These are phyloP conservation scores for Mrakiaceae sp. DNA, from an alignment of 1,284 basidiomycete genomes.

Conservation along the genomic window DNA sequence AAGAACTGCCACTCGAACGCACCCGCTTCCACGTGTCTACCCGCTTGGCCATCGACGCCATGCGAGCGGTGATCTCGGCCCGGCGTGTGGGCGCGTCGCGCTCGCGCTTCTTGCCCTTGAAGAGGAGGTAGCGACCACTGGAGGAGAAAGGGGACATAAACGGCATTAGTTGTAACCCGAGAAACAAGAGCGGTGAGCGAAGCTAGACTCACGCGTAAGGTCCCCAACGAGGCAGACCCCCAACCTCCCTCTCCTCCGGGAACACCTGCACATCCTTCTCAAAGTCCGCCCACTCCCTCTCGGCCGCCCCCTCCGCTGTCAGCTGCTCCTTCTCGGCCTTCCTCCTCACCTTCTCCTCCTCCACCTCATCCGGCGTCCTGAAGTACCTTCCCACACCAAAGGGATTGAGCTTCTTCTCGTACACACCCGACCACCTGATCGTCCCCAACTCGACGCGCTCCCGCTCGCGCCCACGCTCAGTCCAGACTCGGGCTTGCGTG, in stretches of 20 bases:
- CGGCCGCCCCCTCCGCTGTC: background rate
- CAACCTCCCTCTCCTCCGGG: background rate
- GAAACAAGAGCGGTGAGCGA: too few relatives aligned
- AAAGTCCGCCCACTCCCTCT: background rate
- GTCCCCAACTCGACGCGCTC: background rate
- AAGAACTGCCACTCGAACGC: background rate
- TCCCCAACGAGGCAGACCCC: background rate
- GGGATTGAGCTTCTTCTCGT: slow-evolving; percentile 11
- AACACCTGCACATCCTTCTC: background rate
- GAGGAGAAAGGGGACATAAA: background rate
- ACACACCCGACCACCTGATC: slow-evolving; percentile 13
- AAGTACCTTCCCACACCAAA: slow-evolving; percentile 6
- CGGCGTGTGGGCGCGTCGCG: background rate
- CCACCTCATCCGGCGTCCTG: background rate
- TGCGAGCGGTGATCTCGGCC: slow-evolving; percentile 1
- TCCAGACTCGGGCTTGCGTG: background rate
- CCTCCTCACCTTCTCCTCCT: background rate
- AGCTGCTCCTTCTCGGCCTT: slow-evolving; percentile 5
- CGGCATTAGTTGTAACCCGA: background rate
- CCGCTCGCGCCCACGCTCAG: background rate
- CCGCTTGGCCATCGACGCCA: slow-evolving; percentile 10
- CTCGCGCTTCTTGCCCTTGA: slow-evolving; percentile 1
- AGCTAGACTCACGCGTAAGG: background rate
- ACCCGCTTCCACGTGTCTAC: slow-evolving; percentile 12
- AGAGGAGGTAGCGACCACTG: slow-evolving; percentile 7